phyloP scores from a whole-genome alignment of 768 basidiomycete genomes.

The Pholiota molesta region DNA sequence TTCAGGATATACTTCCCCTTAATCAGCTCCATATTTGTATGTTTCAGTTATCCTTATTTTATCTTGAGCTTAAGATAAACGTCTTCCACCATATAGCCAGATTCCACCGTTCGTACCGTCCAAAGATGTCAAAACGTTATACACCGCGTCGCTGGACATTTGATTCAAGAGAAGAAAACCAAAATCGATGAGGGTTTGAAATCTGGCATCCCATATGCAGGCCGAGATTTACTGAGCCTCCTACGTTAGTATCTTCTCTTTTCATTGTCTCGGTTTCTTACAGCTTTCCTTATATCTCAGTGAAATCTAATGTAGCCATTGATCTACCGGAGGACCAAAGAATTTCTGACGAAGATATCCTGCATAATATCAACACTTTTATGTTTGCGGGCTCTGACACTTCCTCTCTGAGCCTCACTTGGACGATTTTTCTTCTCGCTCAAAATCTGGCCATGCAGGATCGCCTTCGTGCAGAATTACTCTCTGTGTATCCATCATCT shows the following conservation, averaged over 20 bases:
- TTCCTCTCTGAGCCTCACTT: conserved; percentile 79
- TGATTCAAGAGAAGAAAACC: conserved; percentile 80
- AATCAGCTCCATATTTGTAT: conserved; percentile 56
- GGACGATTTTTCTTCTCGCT: conserved; percentile 80
- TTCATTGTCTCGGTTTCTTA: neutral
- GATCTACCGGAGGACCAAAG: conserved; percentile 71
- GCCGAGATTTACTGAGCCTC: conserved; percentile 77
- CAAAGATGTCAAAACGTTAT: conserved; percentile 64
- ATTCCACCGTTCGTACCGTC: conserved; percentile 50
- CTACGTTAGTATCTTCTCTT: conserved; percentile 54
- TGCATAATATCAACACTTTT: conserved; percentile 86
- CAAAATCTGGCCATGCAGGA: conserved; percentile 67
- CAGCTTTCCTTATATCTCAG: conserved; percentile 39
- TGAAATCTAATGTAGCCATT: conserved; percentile 79
- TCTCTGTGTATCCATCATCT: conserved; percentile 42
- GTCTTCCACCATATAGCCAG: conserved; percentile 45
- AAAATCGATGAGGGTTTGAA: conserved; percentile 66
- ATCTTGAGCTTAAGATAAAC: neutral
- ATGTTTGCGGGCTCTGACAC: conserved; percentile 93
- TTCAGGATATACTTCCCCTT: conserved; percentile 63
- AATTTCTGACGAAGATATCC: conserved; percentile 86
- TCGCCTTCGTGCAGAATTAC: conserved; percentile 71
- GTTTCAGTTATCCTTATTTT: conserved; percentile 26
- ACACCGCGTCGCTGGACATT: conserved; percentile 66
- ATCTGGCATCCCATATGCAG: conserved; percentile 52